Evolutionary conservation across 1,139 yeast genomes (phyloP).

Genomic region (Hanseniaspora sp.): DNA sequence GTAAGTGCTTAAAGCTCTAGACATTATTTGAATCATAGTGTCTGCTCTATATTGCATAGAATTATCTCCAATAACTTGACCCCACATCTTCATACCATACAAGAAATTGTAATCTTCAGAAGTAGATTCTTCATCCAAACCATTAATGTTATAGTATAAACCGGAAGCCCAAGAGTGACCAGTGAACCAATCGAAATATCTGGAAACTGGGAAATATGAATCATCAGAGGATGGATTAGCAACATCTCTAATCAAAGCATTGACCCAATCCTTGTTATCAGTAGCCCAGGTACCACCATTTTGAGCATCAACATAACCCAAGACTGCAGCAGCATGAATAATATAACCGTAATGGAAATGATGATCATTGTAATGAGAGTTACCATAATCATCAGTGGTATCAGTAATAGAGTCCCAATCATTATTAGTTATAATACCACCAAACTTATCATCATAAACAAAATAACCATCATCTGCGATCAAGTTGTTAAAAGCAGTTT

Average conservation of each 20-base stretch:
- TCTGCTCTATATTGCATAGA: slow-evolving; percentile 72
- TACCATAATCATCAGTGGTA: slow-evolving; percentile 49
- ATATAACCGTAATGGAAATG: slow-evolving; percentile 76
- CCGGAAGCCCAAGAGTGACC: slow-evolving; percentile 89
- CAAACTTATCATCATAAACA: slow-evolving; percentile 55
- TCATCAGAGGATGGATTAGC: slow-evolving; percentile 60
- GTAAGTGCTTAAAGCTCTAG: slow-evolving; percentile 52
- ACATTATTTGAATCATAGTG: slow-evolving; percentile 57
- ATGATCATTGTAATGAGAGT: slow-evolving; percentile 64
- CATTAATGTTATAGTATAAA: slow-evolving; percentile 56
- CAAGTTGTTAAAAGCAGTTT: slow-evolving; percentile 37
- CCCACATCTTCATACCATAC: slow-evolving; percentile 78
- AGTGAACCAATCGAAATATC: slow-evolving; percentile 68
- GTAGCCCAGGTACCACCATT: slow-evolving; percentile 56
- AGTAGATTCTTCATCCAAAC: slow-evolving; percentile 69
- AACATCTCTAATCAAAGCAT: slow-evolving; percentile 57
- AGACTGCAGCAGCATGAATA: slow-evolving; percentile 66
- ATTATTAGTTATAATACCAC: slow-evolving; percentile 60
- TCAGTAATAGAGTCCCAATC: slow-evolving; percentile 41
- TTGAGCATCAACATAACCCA: slow-evolving; percentile 52
- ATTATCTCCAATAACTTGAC: slow-evolving; percentile 53
- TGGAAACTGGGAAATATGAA: slow-evolving; percentile 58
- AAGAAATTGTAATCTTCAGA: slow-evolving; percentile 75
- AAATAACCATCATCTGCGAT: slow-evolving; percentile 36
- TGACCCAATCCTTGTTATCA: slow-evolving; percentile 56